phyloP scores from a whole-genome alignment of 495 filamentous ascomycete species.

The Neurospora sp. region DNA sequence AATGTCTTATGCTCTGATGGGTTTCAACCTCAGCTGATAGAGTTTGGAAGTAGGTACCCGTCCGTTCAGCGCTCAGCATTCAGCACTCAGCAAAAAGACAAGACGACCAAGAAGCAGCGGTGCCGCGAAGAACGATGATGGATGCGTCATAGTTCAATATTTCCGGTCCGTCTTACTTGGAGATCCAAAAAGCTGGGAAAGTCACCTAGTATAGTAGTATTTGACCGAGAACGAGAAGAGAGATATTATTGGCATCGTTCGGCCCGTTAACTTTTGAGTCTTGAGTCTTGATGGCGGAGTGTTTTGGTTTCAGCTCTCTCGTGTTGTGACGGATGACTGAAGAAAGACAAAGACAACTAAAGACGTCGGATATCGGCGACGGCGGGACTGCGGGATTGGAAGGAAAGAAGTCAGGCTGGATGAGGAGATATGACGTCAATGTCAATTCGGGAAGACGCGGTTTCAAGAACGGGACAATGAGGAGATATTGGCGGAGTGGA shows the following conservation, averaged over 20 bases:
- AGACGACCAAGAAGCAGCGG: neutral
- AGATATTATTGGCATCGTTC: neutral
- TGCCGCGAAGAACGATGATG: neutral
- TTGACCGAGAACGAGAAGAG: neutral
- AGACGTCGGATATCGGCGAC: neutral
- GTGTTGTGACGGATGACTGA: neutral
- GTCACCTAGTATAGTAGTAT: neutral
- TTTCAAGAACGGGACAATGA: neutral
- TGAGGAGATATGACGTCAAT: neutral
- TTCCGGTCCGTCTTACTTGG: neutral
- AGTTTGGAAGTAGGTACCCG: neutral
- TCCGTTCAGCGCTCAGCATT: neutral
- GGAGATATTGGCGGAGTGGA: neutral
- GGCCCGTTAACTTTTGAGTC: neutral
- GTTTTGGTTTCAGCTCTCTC: neutral
- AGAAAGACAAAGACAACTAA: neutral
- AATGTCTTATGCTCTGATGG: too few species aligned
- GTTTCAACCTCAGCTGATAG: neutral
- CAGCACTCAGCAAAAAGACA: neutral
- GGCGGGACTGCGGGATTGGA: neutral
- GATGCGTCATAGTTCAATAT: neutral
- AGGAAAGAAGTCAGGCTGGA: neutral
- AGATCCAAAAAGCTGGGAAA: neutral
- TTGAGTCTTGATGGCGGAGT: neutral
- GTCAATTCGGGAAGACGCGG: neutral